Evolutionary conservation across 495 filamentous ascomycete genomes (phyloP).

Genomic region (Podospora conica): DNA sequence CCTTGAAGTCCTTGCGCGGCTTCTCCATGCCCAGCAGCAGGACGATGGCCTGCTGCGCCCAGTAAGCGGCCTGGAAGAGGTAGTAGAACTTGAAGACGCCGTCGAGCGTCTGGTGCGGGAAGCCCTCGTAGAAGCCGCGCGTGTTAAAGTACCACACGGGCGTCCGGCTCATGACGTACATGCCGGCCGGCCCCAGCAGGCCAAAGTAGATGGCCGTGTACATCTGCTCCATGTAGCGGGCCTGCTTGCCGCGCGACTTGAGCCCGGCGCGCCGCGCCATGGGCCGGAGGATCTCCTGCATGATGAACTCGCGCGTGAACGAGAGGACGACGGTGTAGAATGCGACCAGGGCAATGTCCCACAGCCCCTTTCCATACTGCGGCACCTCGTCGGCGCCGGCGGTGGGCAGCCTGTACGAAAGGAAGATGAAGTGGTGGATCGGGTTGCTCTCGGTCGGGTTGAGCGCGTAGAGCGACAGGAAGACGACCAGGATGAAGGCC

Average conservation of each 20-base stretch:
- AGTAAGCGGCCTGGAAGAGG: constrained; percentile 90
- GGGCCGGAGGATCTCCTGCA: constrained; percentile 86
- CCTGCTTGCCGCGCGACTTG: constrained; percentile 67
- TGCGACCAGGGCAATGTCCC: constrained; percentile 78
- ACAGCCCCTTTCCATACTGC: constrained; percentile 85
- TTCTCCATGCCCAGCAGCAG: constrained; percentile 86
- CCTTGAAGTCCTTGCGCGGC: constrained; percentile 92
- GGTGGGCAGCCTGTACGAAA: constrained; percentile 73
- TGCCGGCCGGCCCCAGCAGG: constrained; percentile 74
- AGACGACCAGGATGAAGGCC: constrained; percentile 57
- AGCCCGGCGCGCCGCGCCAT: constrained; percentile 67
- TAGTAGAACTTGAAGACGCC: constrained; percentile 95
- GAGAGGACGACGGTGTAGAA: constrained; percentile 88
- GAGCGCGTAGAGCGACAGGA: constrained; percentile 63
- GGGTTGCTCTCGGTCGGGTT: constrained; percentile 80
- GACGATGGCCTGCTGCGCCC: constrained; percentile 92
- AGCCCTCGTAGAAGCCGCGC: constrained; percentile 79
- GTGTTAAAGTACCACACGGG: constrained; percentile 99
- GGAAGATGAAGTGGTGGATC: constrained; percentile 80
- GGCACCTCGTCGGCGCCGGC: constrained; percentile 46
- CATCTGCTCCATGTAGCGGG: constrained; percentile 94
- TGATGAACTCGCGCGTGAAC: constrained; percentile 93
- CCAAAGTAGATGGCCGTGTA: constrained; percentile 96
- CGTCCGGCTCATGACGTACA: constrained; percentile 87
- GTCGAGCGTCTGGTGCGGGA: constrained; percentile 82